Base-by-base conservation (phyloP, 1,139 yeast genomes). In the Chernovozyma aurita region DNA sequence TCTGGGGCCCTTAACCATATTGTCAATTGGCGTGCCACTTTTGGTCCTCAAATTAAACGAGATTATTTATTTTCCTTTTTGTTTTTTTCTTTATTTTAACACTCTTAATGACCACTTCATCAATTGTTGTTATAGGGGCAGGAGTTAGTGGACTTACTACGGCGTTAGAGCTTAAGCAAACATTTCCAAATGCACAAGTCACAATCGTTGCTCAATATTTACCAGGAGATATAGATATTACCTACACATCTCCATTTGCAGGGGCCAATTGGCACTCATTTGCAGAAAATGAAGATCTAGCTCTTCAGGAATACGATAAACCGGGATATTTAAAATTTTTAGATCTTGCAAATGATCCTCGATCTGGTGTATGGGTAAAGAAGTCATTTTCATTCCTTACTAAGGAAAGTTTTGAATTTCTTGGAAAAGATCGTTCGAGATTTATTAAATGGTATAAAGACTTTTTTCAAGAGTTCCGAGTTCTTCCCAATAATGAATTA, bases 231-330 rank as follows among this genome's bases (percentile, higher is more conserved):
- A 47, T 59, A 20, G 56, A 65, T 33, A 52, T 54, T 11, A 55
- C 56, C 1, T 67, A 61, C 46, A 56, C 69, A 3, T 64, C 71
- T 1, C 73, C 73, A 1, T 62, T 52, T 46, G 73, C 73, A 3
- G 73, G 73, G 0, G 73, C 71, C 31, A 62, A 64, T 43, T 67
- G 77, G 76, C 64, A 61, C 31, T 66, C 75, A 4, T 69, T 70
- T 52, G 75, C 75, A 1, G 39, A 41, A 2, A 39, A 46, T 1
- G 59, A 59, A 4, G 72, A 70, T 28, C 38, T 33, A 2, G 44
- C 36, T 13, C 53, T 63, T 33, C 73, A 70, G 43, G 44, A 52
- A 5, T 45, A 52, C 28, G 83, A 76, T 45, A 48, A 47, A 14
- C 51, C 59, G 6, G 71, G 70, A 0, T 77, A 76, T 45, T 42